Evolutionary conservation across 2,329 filamentous ascomycete species (phyloP), one percentile per base, ranked within the genome.

Genomic region (Talaromyces islandicus): DNA sequence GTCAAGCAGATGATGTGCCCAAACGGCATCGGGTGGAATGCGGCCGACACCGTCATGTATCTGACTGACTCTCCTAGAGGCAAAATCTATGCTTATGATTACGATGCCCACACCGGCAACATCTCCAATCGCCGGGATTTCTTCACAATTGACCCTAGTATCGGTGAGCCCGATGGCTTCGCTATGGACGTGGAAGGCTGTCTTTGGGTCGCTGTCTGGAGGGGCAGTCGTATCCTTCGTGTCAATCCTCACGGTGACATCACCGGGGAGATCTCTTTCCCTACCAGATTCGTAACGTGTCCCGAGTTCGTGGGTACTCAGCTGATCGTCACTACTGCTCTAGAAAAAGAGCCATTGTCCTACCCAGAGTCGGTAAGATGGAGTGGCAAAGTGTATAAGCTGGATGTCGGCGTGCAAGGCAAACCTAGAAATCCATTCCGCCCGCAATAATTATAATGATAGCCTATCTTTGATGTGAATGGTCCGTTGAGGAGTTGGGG

Each of bases 181-280:
- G 87, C 88, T 63, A 84, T 95, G 68, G 92, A 97, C 70, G 83
- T 82, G 50, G 85, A 95, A 58, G 92, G 91, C n/a, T 88, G 89
- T 77, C 81, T 96, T 68, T 97, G 93, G 92, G 87, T 89, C 63
- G 90, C 91, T 7, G 81, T 94, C n/a, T 94, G 91, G 70, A 91
- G 91, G 58, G 89, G 88, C 63, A 80, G 84, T 61, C 84, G 85
- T 62, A 90, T 96, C 25, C 77, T 96, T 65, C 85, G 89, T 71
- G 88, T 96, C 69, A 85, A 83, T 54, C 84, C 86, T 4, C 74
- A 82, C 56, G 91, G 91, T 2, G 78, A 86, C 68, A 75, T 96
- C 30, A 80, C 92, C 5, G 91, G 90, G 7, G 84, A 91, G 76
- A 81, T 97, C 64, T 81, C 78, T 59, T 78, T 95, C 64, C 91